phyloP scores from a whole-genome alignment of 2,329 filamentous ascomycete species.

The Cordyceps cateniannulata region DNA sequence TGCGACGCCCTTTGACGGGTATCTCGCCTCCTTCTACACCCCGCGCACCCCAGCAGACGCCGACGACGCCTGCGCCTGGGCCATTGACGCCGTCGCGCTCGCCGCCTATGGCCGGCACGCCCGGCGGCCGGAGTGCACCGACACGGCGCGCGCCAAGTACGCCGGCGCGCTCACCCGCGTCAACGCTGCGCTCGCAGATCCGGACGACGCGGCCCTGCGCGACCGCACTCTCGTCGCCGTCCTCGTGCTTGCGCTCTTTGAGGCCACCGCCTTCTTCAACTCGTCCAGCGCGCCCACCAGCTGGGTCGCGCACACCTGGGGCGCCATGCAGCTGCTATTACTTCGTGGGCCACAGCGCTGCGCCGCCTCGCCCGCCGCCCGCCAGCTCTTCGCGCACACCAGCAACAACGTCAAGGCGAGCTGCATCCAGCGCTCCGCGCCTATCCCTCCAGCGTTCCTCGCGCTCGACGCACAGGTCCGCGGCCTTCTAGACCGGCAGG shows the following conservation, averaged over 20 bases:
- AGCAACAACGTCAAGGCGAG: constrained; percentile 23
- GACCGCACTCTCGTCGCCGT: constrained; percentile 22
- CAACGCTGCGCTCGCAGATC: constrained; percentile 16
- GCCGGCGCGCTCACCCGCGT: constrained; percentile 16
- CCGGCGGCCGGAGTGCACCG: constrained; percentile 14
- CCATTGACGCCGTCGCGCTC: constrained; percentile 20
- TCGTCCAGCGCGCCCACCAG: constrained; percentile 18
- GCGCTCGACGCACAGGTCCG: constrained; percentile 13
- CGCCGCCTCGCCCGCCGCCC: constrained; percentile 16
- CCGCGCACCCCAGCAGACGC: neutral
- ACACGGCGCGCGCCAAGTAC: constrained; percentile 18
- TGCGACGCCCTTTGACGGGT: constrained; percentile 20
- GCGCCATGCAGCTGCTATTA: constrained; percentile 21
- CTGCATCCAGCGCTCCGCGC: constrained; percentile 19
- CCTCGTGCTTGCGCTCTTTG: constrained; percentile 23
- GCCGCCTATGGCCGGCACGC: constrained; percentile 19
- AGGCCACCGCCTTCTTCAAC: constrained; percentile 21
- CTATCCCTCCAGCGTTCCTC: constrained; percentile 18
- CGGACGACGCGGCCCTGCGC: constrained; percentile 16
- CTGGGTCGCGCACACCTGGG: constrained; percentile 22
- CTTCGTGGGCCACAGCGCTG: constrained; percentile 20
- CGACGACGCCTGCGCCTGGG: constrained; percentile 18
- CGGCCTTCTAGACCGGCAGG: constrained; percentile 13
- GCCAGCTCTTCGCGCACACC: constrained; percentile 20
- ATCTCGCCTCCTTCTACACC: constrained; percentile 18